A percentile compares a stretch with the other conserved stretches of the same genome.
These are phyloP conservation scores for Testicularia cyperi DNA, from an alignment of 1,284 basidiomycete species.

Conservation along the genomic window DNA sequence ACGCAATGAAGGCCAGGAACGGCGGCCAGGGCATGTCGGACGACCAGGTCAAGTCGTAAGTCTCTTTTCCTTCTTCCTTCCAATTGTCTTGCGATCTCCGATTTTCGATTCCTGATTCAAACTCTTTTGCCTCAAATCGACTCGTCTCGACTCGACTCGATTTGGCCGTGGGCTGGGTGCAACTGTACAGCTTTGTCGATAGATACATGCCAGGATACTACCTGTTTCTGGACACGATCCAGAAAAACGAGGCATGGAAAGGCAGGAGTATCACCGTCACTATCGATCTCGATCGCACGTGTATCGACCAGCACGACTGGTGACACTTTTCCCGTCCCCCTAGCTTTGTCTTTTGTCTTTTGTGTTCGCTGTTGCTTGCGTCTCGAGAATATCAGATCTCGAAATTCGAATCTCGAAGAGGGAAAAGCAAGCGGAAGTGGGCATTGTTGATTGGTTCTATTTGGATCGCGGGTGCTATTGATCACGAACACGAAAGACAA, in stretches of 20 bases:
- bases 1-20: conserved; percentile 33
- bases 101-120: too few relatives aligned
- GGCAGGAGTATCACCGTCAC: conserved; percentile 26
- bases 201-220: conserved; percentile 63
- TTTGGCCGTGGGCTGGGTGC: too few relatives aligned
- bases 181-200: conserved; percentile 27
- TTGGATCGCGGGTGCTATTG: too few relatives aligned
- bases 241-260: conserved; percentile 18
- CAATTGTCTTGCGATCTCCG: background rate
- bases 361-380: too few relatives aligned
- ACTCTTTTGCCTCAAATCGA: background rate
- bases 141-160: background rate
- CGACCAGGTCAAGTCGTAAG: conserved; percentile 21
- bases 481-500: conserved; percentile 13
- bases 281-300: conserved; percentile 16
- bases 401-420: too few relatives aligned
- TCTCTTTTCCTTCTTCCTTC: background rate
- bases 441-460: too few relatives aligned
- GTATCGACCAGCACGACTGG: conserved; percentile 21
- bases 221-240: conserved; percentile 21
- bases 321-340: too few relatives aligned
- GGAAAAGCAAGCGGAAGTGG: too few relatives aligned
- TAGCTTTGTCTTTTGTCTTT: too few relatives aligned
- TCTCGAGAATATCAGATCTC: too few relatives aligned
- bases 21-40: conserved; percentile 29